phyloP scores from a whole-genome alignment of 257 asterid genomes.

The Schizonepeta tenuifolia region DNA sequence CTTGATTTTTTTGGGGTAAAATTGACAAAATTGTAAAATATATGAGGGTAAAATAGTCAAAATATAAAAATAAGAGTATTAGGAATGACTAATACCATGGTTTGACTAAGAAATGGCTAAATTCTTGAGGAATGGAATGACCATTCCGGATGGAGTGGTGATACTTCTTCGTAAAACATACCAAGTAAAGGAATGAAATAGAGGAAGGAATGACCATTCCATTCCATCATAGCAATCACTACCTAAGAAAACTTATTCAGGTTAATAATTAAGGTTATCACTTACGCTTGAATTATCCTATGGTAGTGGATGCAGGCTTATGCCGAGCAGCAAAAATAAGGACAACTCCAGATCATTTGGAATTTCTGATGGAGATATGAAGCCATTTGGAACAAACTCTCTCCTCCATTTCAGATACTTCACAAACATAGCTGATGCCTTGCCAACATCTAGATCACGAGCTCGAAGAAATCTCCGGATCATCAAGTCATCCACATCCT shows the following conservation, averaged over 20 bases:
- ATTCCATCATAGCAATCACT: too few species aligned
- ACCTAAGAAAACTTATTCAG: background rate
- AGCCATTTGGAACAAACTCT: slow-evolving; percentile 64
- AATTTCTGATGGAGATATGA: slow-evolving; percentile 58
- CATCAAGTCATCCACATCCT: slow-evolving; percentile 81
- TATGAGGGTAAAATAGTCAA: too few species aligned
- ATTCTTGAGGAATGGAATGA: too few species aligned
- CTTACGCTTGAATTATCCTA: slow-evolving; percentile 86
- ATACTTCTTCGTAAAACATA: too few species aligned
- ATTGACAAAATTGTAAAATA: too few species aligned
- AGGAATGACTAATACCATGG: too few species aligned
- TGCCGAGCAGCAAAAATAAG: slow-evolving; percentile 70
- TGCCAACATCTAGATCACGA: slow-evolving; percentile 86
- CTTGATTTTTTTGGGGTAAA: too few species aligned
- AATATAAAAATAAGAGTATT: too few species aligned
- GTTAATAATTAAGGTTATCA: background rate
- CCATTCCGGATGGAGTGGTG: too few species aligned
- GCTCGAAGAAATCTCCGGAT: slow-evolving; percentile 86
- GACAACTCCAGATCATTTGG: slow-evolving; percentile 59
- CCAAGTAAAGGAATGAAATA: too few species aligned
- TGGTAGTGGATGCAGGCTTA: slow-evolving; percentile 49
- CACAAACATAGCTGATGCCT: slow-evolving; percentile 71
- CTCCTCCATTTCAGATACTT: slow-evolving; percentile 85
- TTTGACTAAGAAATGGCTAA: too few species aligned
- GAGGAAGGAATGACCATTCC: too few species aligned